Conservation (phyloP, 2,329 filamentous ascomycete species). For the Raffaelea deltoideospora region DNA sequence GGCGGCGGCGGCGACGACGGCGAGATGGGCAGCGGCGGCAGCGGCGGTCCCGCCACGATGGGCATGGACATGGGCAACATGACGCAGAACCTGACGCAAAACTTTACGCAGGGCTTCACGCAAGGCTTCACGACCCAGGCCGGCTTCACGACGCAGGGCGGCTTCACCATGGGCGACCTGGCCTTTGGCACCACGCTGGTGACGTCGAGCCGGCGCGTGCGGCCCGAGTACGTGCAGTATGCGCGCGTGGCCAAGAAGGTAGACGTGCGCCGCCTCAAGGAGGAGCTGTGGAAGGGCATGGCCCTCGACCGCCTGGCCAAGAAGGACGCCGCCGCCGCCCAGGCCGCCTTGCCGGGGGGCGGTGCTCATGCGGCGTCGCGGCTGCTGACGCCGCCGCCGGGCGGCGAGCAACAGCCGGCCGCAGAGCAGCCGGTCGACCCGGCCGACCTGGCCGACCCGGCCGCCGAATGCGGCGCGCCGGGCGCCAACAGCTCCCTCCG, state of each 20-base stretch:
- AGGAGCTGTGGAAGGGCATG: conserved; percentile 56
- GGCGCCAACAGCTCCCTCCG: conserved; percentile 45
- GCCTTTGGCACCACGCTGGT: conserved; percentile 54
- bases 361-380: conserved; percentile 4
- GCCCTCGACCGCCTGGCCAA: conserved; percentile 26
- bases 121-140: conserved; percentile 32
- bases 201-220: conserved; percentile 44
- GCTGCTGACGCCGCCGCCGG: conserved; percentile 9
- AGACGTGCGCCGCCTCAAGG: conserved; percentile 52
- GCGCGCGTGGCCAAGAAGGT: conserved; percentile 58
- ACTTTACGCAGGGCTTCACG: conserved; percentile 23
- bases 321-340: conserved; percentile 26
- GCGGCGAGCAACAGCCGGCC: neutral
- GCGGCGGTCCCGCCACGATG: no score
- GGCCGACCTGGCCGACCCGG: conserved; percentile 9
- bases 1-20: conserved; percentile 1
- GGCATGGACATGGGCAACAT: conserved; percentile 25
- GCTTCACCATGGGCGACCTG: conserved; percentile 25
- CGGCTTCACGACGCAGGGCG: conserved; percentile 21
- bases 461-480: neutral
- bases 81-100: conserved; percentile 17
- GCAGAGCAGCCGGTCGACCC: neutral
- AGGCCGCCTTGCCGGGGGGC: no score
- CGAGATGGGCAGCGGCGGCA: neutral
- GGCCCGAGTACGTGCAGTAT: conserved; percentile 57